A percentile compares a stretch with the other conserved stretches of the same genome.
phyloP scores from a whole-genome alignment of 2,329 filamentous ascomycete species.

The Phyllosticta citrichinensis region DNA sequence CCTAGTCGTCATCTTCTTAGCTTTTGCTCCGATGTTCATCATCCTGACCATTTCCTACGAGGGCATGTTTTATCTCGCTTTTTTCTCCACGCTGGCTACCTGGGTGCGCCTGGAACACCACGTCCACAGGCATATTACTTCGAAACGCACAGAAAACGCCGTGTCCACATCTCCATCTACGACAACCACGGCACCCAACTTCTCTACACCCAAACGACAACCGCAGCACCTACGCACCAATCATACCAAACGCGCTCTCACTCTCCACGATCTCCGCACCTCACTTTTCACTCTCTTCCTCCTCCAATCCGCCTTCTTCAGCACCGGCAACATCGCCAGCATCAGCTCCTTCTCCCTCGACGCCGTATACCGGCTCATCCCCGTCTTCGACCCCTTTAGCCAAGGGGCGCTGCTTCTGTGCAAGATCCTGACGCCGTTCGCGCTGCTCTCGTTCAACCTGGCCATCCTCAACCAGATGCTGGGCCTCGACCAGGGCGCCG shows the following conservation, averaged over 20 bases:
- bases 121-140: constrained; percentile 42
- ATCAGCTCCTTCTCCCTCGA: constrained; percentile 90
- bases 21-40: constrained; percentile 87
- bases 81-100: constrained; percentile 64
- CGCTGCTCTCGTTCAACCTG: constrained; percentile 83
- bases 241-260: constrained; percentile 48
- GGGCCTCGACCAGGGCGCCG: constrained; percentile 72
- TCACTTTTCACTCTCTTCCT: constrained; percentile 93
- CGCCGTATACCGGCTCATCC: constrained; percentile 75
- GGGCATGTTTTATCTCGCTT: constrained; percentile 88
- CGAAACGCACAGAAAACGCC: constrained; percentile 14
- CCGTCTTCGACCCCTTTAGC: constrained; percentile 86
- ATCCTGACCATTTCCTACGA: constrained; percentile 97
- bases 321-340: constrained; percentile 90
- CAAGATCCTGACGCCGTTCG: constrained; percentile 90
- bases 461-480: constrained; percentile 80
- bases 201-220: constrained; percentile 25
- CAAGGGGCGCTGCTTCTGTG: constrained; percentile 79
- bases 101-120: constrained; percentile 91
- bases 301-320: constrained; percentile 92
- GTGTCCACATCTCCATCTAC: constrained; percentile 13
- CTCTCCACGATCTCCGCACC: constrained; percentile 74
- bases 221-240: constrained; percentile 25
- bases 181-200: constrained; percentile 13
- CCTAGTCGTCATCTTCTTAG: constrained; percentile 78